Evolutionary conservation across 1,284 basidiomycete species (phyloP), one percentile per base, ranked within the genome.

Genomic region (Paramarasmius palmivorus): DNA sequence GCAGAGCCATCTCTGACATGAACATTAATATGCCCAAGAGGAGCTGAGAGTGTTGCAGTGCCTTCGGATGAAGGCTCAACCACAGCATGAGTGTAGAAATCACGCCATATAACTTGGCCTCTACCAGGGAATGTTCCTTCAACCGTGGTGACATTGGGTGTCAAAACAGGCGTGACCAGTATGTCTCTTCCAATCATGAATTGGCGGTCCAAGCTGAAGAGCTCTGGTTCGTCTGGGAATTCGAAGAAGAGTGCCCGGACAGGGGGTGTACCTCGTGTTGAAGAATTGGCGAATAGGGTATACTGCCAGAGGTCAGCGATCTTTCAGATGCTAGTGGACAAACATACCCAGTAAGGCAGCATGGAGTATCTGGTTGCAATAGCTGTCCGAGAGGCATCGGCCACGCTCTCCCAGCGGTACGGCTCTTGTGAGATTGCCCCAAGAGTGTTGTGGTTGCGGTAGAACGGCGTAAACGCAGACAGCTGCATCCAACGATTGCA

Each of bases 401-500:
- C 84, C 6, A 91, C 88, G 50, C 82, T 85, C 46, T 86, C 82
- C 89, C 90, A 92, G 35, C 79, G 73, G 62, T 86, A 91, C 1
- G 88, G 87, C 63, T 91, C 88, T 64, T 90, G 88, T 9, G 81
- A 71, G 25, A 88, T 74, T 6, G 84, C 83, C 20, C 79, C 80
- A 49, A 71, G 71, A 36, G 72, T 67, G 57, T 90, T 90, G 62
- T 90, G 88, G 61, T 89, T 88, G 35, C 86, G 73, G 61, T 81
- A 88, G 69, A 89, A 88, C 3, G 87, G 87, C n/a, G 78, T 75
- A 64, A 90, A 89, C 0, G 90, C 89, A 1, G 85, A 77, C 10
- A 92, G 75, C 63, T 86, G 82, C 85, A 89, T 90, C 90, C 90
- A 93, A 20, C 90, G 79, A 56, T 85, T 87, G 67, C 89, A 90